A percentile compares a stretch with the other conserved stretches of the same genome.
These are phyloP conservation scores for Blastobotrys persicus DNA, from an alignment of 1,139 yeast genomes.

Conservation along the genomic window DNA sequence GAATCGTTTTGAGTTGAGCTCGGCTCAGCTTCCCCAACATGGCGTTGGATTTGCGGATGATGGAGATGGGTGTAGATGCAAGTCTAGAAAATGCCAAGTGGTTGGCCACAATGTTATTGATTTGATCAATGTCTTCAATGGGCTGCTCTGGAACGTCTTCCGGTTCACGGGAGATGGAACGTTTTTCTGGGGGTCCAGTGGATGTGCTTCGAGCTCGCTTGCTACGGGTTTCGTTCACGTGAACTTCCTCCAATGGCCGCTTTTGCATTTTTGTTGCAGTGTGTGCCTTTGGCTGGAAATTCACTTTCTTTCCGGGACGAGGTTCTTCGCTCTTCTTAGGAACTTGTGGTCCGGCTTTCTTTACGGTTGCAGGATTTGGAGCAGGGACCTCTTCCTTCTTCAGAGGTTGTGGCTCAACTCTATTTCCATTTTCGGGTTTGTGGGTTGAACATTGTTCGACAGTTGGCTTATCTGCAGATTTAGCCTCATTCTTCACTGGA, in stretches of 20 bases:
- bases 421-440: not conserved
- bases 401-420: not conserved
- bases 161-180: constrained; percentile 1
- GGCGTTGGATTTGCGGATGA: constrained; percentile 53
- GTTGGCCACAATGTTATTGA: constrained; percentile 55
- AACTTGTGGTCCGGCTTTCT: not conserved
- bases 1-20: constrained; percentile 39
- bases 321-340: not conserved
- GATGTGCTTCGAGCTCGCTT: not conserved
- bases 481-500: not conserved
- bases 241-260: constrained; percentile 1
- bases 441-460: not conserved
- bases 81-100: constrained; percentile 88
- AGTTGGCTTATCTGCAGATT: not conserved
- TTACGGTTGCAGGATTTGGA: too few species aligned
- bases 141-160: not conserved
- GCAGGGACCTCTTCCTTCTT: not conserved
- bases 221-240: constrained; percentile 3
- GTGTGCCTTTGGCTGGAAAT: not conserved
- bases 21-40: constrained; percentile 30
- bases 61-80: constrained; percentile 78
- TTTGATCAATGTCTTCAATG: constrained; percentile 50
- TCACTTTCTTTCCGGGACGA: not conserved
- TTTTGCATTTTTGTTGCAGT: not conserved
- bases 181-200: not conserved